Evolutionary conservation across 768 basidiomycete species (phyloP).

Genomic region (Lentinus brumalis): DNA sequence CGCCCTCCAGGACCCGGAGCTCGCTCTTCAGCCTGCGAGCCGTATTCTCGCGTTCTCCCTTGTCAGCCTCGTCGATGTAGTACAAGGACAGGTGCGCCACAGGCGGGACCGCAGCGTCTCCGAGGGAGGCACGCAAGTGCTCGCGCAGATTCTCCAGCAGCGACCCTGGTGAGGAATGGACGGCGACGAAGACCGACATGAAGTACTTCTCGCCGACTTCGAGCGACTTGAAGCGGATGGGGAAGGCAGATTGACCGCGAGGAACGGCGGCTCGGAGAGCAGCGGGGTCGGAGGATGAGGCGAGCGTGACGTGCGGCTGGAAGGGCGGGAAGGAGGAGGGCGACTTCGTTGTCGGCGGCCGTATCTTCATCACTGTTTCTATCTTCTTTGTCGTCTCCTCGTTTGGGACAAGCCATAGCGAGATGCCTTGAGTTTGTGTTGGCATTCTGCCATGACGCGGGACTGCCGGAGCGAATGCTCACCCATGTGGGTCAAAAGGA

Average conservation of each 20-base stretch:
- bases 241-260: conserved; percentile 35
- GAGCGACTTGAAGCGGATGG: conserved; percentile 53
- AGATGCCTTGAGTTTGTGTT: conserved; percentile 43
- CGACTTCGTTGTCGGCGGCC: conserved; percentile 28
- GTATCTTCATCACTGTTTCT: conserved; percentile 46
- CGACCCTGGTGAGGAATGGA: conserved; percentile 42
- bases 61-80: conserved; percentile 72
- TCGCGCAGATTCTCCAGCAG: conserved; percentile 50
- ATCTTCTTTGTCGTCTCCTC: conserved; percentile 46
- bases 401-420: conserved; percentile 73
- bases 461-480: background rate
- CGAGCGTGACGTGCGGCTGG: conserved; percentile 72
- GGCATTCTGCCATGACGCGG: background rate
- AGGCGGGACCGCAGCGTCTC: conserved; percentile 49
- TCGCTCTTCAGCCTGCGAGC: conserved; percentile 43
- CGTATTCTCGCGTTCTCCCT: conserved; percentile 52
- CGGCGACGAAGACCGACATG: conserved; percentile 65
- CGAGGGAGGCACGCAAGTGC: conserved; percentile 43
- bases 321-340: conserved; percentile 60
- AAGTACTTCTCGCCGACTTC: conserved; percentile 65
- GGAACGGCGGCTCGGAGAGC: conserved; percentile 45
- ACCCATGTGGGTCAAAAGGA: background rate
- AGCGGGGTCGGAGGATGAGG: conserved; percentile 42
- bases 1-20: conserved; percentile 38
- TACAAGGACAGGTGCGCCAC: conserved; percentile 76